Base-by-base conservation (phyloP, 345 rosid species). In the Brassica carinata region DNA sequence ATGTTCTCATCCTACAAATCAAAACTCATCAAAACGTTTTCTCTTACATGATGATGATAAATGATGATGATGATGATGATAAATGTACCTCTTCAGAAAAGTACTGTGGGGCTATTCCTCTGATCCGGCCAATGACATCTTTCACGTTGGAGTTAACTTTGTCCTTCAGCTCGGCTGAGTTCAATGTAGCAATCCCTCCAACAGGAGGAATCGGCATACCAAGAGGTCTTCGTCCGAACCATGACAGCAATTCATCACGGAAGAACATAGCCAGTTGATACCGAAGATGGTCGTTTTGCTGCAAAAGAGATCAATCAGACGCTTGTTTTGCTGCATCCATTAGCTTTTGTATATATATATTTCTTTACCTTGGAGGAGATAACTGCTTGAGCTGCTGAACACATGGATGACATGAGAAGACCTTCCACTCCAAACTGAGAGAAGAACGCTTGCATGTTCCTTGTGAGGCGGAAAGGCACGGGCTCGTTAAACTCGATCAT, bases 231-330 rank as follows among this genome's bases (percentile, higher is more conserved):
- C 96, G 93, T 95, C 98, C 94, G 26, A 94, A 92, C 97, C 98
- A 90, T 6, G 97, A 96, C 29, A 93, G 81, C 77, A 96, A 86
- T 78, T 93, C 97, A 72, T 96, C 99, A 1, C 98, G 92, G 88
- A 96, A 96, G 86, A 93, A 96, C 99, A 96, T 96, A 13, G 97
- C 98, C 67, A 93, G 83, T 17, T 96, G 99, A 86, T 92, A 92
- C 93, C 98, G 87, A n/a, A 93, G 76, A 87, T 92, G 97, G 57
- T 92, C 87, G 34, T 80, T 90, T 90, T 96, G 97, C 98, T 91
- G 96, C 83, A 83, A 33, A 71, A 53, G 26, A 55, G 10, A 17
- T 15, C 17, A 55, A 53, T 53, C 19, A 53, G 17, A n/a, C 17
- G 15, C 7, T 53, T n/a, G 17, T 14, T 48, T 48, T 14, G 43